phyloP scores from a whole-genome alignment of 768 basidiomycete genomes.

The Daedalea quercina region DNA sequence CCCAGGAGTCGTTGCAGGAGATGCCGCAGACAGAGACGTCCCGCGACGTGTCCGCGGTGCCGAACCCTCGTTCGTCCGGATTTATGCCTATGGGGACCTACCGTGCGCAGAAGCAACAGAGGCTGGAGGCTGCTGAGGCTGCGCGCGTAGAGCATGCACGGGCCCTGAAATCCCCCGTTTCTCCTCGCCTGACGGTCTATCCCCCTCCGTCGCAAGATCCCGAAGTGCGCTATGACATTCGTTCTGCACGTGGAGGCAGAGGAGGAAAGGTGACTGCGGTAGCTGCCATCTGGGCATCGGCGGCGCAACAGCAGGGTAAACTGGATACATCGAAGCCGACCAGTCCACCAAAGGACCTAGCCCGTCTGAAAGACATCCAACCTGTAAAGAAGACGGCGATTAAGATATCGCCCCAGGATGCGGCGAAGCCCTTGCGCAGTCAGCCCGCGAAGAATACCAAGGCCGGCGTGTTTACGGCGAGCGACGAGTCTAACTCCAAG shows the following conservation, averaged over 20 bases:
- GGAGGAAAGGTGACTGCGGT: conserved; percentile 73
- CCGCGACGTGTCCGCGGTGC: conserved; percentile 25
- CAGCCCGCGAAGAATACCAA: not conserved
- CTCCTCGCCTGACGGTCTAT: conserved; percentile 9
- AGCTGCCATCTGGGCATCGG: conserved; percentile 64
- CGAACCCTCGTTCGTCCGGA: conserved; percentile 72
- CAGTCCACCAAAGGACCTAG: not conserved
- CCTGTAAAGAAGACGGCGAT: not conserved
- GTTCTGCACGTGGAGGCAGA: conserved; percentile 70
- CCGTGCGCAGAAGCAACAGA: conserved; percentile 21
- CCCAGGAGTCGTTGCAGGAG: not conserved
- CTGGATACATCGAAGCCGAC: not conserved
- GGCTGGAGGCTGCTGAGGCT: not conserved
- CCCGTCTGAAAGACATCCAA: not conserved
- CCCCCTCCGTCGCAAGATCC: conserved; percentile 31
- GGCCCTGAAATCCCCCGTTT: not conserved
- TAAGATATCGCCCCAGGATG: not conserved
- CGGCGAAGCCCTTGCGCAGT: not conserved
- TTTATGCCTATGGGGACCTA: conserved; percentile 61
- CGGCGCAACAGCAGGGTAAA: conserved; percentile 8
- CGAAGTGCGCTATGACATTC: conserved; percentile 63
- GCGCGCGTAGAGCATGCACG: not conserved
- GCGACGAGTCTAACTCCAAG: not conserved
- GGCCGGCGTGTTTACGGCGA: conserved; percentile 2
- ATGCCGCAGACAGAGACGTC: not conserved